phyloP scores from a whole-genome alignment of 768 basidiomycete genomes.

The Kwoniella dendrophila region DNA sequence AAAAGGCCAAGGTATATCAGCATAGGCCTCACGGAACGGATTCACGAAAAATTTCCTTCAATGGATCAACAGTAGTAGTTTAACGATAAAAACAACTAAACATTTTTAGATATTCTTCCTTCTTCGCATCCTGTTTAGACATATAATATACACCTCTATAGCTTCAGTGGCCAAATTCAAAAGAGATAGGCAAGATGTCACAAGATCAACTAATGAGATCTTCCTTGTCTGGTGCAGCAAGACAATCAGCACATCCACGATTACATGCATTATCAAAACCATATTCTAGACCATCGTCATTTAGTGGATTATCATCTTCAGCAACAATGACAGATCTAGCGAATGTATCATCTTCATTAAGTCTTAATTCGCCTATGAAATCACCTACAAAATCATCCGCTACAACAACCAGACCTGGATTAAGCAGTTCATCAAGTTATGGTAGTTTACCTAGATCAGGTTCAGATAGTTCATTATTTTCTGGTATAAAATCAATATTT shows the following conservation, averaged over 20 bases:
- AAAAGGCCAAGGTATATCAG: too few species aligned
- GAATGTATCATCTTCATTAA: constrained; percentile 10
- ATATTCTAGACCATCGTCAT: constrained; percentile 27
- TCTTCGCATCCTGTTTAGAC: too few species aligned
- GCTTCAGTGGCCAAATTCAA: neutral
- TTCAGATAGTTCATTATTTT: constrained; percentile 27
- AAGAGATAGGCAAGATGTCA: neutral
- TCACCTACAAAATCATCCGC: constrained; percentile 19
- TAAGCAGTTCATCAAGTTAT: constrained; percentile 12
- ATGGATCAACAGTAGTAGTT: too few species aligned
- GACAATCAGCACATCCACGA: constrained; percentile 29
- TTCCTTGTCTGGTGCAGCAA: constrained; percentile 15
- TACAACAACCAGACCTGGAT: constrained; percentile 14
- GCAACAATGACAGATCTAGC: constrained; percentile 14
- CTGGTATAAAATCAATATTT: constrained; percentile 22
- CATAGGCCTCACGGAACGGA: too few species aligned
- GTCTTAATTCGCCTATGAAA: neutral
- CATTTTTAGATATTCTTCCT: too few species aligned
- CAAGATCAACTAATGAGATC: constrained; percentile 6
- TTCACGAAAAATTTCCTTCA: too few species aligned
- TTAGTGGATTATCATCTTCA: constrained; percentile 12
- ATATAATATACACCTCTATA: too few species aligned
- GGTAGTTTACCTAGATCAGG: constrained; percentile 27
- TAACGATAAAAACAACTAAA: too few species aligned
- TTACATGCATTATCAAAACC: constrained; percentile 28